Evolutionary conservation across 371 early-diverging fungal genomes (phyloP).

Genomic region (Mortierella polycephala): DNA sequence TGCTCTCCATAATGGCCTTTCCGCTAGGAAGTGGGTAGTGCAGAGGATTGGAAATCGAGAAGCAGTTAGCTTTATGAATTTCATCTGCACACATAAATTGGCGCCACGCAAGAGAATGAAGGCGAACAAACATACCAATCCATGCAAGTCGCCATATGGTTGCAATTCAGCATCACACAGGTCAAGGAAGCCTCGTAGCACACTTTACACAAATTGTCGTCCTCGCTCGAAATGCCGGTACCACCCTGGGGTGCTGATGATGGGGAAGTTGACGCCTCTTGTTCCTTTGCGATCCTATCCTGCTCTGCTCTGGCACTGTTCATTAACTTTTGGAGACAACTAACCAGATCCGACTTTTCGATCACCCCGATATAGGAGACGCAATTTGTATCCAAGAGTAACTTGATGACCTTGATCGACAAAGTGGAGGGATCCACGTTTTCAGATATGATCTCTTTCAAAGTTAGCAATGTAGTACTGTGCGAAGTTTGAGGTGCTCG

Average conservation of each 20-base stretch:
- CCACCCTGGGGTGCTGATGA: not conserved
- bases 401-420: slow-evolving; percentile 41
- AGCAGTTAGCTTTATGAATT: not conserved
- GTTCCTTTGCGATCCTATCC: slow-evolving; percentile 3
- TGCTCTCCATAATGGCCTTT: slow-evolving; percentile 30
- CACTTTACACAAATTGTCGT: slow-evolving; percentile 40
- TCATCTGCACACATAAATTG: not conserved
- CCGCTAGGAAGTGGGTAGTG: slow-evolving; percentile 12
- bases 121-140: slow-evolving; percentile 30
- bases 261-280: slow-evolving; percentile 3
- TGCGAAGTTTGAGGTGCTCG: slow-evolving; percentile 26
- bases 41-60: not conserved
- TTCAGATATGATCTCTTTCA: slow-evolving; percentile 28
- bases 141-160: slow-evolving; percentile 44
- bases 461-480: slow-evolving; percentile 2
- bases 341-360: slow-evolving; percentile 36
- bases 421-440: slow-evolving; percentile 13
- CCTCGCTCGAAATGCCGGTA: slow-evolving; percentile 2
- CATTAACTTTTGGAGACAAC: slow-evolving; percentile 21
- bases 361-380: slow-evolving; percentile 32
- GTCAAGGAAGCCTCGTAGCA: slow-evolving; percentile 43
- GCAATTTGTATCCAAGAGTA: slow-evolving; percentile 30
- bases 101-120: too few relatives aligned
- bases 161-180: slow-evolving; percentile 52
- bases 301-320: slow-evolving; percentile 6